Conservation (phyloP, 1,284 basidiomycete genomes). For the Ceratobasidium sp. region DNA sequence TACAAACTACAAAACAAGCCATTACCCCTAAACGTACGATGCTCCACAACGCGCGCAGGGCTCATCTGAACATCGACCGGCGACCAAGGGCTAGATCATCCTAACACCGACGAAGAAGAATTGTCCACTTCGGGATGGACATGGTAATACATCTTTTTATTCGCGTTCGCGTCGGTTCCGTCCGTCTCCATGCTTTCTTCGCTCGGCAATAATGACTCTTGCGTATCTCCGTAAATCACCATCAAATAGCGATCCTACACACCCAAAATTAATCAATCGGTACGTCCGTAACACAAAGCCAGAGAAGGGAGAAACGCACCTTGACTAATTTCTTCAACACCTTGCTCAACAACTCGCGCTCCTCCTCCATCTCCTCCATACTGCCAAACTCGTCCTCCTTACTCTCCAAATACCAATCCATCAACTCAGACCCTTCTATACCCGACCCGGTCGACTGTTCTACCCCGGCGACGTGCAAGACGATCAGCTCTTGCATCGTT, state of each 20-base stretch:
- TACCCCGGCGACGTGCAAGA: conserved; percentile 83
- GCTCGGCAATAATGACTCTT: conserved; percentile 17
- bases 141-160: conserved; percentile 34
- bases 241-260: conserved; percentile 33
- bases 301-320: conserved; percentile 62
- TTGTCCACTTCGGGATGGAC: conserved; percentile 35
- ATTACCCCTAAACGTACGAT: neutral
- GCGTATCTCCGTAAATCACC: conserved; percentile 39
- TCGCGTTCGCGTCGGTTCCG: conserved; percentile 18
- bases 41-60: neutral
- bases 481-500: conserved; percentile 88
- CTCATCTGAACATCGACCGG: too few species aligned
- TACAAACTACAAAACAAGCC: neutral
- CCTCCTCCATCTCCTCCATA: conserved; percentile 91
- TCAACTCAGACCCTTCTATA: conserved; percentile 88
- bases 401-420: conserved; percentile 96
- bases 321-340: conserved; percentile 91
- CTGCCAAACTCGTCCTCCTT: conserved; percentile 87
- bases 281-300: too few species aligned
- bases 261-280: too few species aligned
- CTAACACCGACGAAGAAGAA: conserved; percentile 40
- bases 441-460: conserved; percentile 85
- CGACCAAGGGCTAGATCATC: neutral
- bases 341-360: conserved; percentile 91
- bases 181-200: conserved; percentile 31